Evolutionary conservation across 768 basidiomycete species (phyloP), one percentile per base, ranked within the genome.

Genomic region (Amanita polypyramis): DNA sequence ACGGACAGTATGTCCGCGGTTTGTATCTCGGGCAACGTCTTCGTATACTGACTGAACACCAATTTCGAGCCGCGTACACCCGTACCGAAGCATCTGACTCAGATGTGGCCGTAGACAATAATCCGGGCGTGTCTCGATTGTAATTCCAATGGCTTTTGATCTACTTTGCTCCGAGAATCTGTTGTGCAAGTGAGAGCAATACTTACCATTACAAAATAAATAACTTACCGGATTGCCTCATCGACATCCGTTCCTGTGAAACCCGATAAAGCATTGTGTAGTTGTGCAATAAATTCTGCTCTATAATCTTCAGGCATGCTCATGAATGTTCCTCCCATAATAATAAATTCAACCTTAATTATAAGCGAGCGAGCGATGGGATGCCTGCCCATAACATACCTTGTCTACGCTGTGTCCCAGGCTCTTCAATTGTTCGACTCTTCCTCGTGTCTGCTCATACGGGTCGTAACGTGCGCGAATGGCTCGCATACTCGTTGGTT

Each of bases 311-410:
- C 93, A 32, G 94, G 88, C 86, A 97, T 95, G 60, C 94, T 97
- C 93, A 99, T 97, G 65, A 99, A 99, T 9, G 96, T 99, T 38
- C 96, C 96, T 19, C 96, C 96, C 96, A 97, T 97, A 52, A 95
- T 75, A 54, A 96, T 97, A 56, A 83, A 86, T 56, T 90, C 88
- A 25, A 91, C 84, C 87, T 88, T 30, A 43, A 32, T 21, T 25
- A 20, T 40, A 8, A 38, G 29, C 15, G 23, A 23, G 20, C 12
- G 8, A 33, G 42, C 15, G 38, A 45, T 23, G 21, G 36, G 25
- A 15, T 21, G 17, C 10, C n/a, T 17, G 27, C 5, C 11, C 5
- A 14, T 32, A 19, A 51, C 65, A 35, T 45, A 91, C 93, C 76
- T 98, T 99, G 66, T 98, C 96, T 2, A 97, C 95, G 56, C 75